Conservation (phyloP, 306 rosid species). For the Cicer yamashitae region DNA sequence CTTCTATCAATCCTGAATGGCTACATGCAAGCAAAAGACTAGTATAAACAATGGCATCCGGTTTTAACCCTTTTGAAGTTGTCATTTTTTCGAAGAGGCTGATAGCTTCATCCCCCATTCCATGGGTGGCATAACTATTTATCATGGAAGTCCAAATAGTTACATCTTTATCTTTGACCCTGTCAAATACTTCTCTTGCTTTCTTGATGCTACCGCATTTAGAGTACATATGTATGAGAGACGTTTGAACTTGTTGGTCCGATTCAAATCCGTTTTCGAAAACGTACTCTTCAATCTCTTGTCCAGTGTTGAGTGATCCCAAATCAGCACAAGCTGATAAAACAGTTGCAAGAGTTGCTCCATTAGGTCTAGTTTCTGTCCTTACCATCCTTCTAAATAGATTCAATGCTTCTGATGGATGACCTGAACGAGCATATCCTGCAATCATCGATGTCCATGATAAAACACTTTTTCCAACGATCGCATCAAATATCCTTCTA, state of each 20-base stretch:
- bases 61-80: slow-evolving; percentile 46
- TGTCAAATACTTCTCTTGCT: slow-evolving; percentile 58
- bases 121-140: slow-evolving; percentile 69
- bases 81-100: slow-evolving; percentile 62
- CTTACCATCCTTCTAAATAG: slow-evolving; percentile 46
- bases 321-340: slow-evolving; percentile 60
- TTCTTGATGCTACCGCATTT: slow-evolving; percentile 63
- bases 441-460: slow-evolving; percentile 70
- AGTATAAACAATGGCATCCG: slow-evolving; percentile 68
- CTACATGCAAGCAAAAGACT: slow-evolving; percentile 65
- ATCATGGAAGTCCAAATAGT: slow-evolving; percentile 71
- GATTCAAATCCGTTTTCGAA: slow-evolving; percentile 52
- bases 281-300: slow-evolving; percentile 69
- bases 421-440: slow-evolving; percentile 50
- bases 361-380: slow-evolving; percentile 48
- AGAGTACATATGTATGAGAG: slow-evolving; percentile 80
- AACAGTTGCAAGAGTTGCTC: slow-evolving; percentile 46
- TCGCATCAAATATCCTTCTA: slow-evolving; percentile 60
- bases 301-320: slow-evolving; percentile 56
- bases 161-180: slow-evolving; percentile 59
- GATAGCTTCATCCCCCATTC: slow-evolving; percentile 66
- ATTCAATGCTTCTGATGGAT: slow-evolving; percentile 52
- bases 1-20: slow-evolving; percentile 77
- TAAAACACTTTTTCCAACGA: slow-evolving; percentile 51
- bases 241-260: slow-evolving; percentile 61